Conservation (phyloP, 1,284 basidiomycete genomes). For the Spongiforma sp. region DNA sequence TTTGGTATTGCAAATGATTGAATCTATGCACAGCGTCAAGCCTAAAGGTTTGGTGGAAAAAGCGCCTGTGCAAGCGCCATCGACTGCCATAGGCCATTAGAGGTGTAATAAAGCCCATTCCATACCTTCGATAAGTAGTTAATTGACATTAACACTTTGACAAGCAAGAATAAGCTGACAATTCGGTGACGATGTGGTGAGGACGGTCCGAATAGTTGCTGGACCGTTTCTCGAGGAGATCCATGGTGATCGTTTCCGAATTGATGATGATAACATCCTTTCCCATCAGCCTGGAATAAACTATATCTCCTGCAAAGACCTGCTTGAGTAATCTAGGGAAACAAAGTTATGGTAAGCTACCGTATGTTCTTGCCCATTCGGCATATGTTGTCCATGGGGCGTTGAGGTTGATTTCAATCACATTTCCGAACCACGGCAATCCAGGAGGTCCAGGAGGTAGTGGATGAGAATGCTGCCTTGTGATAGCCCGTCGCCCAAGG, state of each 20-base stretch:
- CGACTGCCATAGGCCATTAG: not conserved
- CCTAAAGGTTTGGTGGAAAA: not conserved
- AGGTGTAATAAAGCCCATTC: not conserved
- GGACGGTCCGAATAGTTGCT: slow-evolving; percentile 24
- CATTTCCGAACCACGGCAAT: not conserved
- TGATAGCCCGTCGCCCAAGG: not conserved
- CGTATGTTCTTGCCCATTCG: slow-evolving; percentile 17
- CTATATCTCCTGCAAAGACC: slow-evolving; percentile 13
- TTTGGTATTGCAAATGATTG: not conserved
- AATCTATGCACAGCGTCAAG: not conserved
- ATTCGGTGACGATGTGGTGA: slow-evolving; percentile 6
- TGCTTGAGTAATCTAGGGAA: not conserved
- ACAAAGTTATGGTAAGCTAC: not conserved
- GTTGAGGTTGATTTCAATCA: not conserved
- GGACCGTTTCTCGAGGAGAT: slow-evolving; percentile 18
- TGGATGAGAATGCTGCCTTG: not conserved
- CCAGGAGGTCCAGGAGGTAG: not conserved
- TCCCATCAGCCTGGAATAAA: slow-evolving; percentile 18
- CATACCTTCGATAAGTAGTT: slow-evolving; percentile 1
- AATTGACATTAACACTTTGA: not conserved
- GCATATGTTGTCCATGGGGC: slow-evolving; percentile 20
- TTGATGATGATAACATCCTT: slow-evolving; percentile 24
- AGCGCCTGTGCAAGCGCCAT: not conserved
- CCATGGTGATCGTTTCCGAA: slow-evolving; percentile 23
- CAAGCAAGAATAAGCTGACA: slow-evolving; percentile 8